Evolutionary conservation across 208 protist species (phyloP).

Genomic region (Acanthamoeba sp.): DNA sequence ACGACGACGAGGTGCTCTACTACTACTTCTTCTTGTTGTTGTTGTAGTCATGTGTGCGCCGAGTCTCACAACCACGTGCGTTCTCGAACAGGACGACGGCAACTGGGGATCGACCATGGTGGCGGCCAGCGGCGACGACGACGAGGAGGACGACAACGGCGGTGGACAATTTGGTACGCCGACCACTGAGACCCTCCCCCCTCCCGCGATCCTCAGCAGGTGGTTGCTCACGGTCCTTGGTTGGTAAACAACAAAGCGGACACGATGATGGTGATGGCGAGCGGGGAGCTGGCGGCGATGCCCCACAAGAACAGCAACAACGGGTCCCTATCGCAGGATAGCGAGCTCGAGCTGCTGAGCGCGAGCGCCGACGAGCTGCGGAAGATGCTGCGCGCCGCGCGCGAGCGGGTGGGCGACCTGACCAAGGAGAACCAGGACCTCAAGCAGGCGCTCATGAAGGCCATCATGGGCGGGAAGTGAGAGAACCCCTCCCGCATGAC

Average conservation of each 20-base stretch:
- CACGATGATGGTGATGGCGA: neutral
- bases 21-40: neutral
- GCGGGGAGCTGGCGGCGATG: neutral
- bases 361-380: neutral
- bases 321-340: neutral
- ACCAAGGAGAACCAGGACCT: conserved; percentile 9
- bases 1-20: neutral
- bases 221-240: no score
- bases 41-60: neutral
- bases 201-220: no score
- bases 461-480: neutral
- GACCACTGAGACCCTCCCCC: no score
- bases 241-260: no score
- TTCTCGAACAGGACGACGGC: neutral
- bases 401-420: neutral
- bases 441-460: conserved; percentile 18
- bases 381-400: neutral
- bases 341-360: neutral
- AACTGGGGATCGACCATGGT: neutral
- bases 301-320: no score
- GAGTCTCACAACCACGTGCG: no score
- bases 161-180: no score
- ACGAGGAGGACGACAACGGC: neutral
- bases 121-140: neutral
- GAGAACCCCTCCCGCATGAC: no score